Evolutionary conservation across 208 protist species (phyloP), one percentile per base, ranked within the genome.

Genomic region (Herpetomonas tarakana): DNA sequence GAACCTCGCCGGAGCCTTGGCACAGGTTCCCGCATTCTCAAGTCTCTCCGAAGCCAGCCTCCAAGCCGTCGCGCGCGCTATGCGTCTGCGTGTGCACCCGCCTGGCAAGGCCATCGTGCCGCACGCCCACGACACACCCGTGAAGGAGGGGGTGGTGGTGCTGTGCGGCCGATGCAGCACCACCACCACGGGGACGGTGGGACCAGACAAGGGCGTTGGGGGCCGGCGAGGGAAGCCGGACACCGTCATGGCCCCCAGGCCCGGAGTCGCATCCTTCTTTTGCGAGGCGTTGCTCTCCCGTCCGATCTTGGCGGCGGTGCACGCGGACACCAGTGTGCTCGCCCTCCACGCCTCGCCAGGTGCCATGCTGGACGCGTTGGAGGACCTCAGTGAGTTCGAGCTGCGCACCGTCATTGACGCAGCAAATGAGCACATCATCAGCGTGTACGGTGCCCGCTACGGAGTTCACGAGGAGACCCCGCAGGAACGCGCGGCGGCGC

Each of bases 21-120:
- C 75, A 4, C 53, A 49, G 51, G 74, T 70, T 21, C 47, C 67
- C 1, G 72, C 66, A 35, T 91, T 93, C 52, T 45, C 65, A 0
- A 30, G 35, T 0, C 21, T 88, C 29, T 62, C 77, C 26, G 71
- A 83, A 4, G 21, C 38, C 3, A 62, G 54, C 24, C 3, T 91
- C 11, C 24, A 29, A 2, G 27, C 41, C 22, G 54, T 93, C 21
- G 63, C 61, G 21, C 66, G 69, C 29, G 47, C 56, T 2, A 54
- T 89, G 31, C 39, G 62, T 21, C 25, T 74, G 31, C 73, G 69
- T 2, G 69, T 91, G 19, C 70, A 82, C 35, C 44, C 70, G 16
- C 56, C 76, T 0, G 76, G 61, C 30, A 74, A 81, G 21, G 68
- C 61, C 27, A 62, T 89, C 14, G 26, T 73, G 14, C 14, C 66